Evolutionary conservation across 148 eudicot species (phyloP).

Genomic region (Fagopyrum homotropicum): DNA sequence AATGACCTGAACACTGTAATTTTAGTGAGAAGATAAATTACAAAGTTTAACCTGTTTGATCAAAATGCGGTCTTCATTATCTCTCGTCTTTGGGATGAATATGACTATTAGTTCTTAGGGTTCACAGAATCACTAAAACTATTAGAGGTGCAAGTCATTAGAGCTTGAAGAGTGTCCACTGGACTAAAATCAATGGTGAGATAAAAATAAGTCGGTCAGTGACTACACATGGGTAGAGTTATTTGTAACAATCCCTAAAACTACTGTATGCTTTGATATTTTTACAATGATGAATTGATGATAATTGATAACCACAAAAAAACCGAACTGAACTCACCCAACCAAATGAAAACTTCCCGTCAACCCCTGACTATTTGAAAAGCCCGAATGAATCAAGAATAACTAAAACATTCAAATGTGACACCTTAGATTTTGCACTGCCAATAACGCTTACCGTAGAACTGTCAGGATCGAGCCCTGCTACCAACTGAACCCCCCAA

Average conservation of each 20-base stretch:
- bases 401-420: neutral
- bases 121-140: neutral
- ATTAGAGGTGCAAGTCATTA: neutral
- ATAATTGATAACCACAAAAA: neutral
- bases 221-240: neutral
- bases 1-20: neutral
- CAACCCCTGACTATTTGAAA: neutral
- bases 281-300: neutral
- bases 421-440: neutral
- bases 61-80: neutral
- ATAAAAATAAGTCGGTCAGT: neutral
- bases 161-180: neutral
- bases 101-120: neutral
- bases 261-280: neutral
- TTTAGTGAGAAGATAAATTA: too few species aligned
- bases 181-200: neutral
- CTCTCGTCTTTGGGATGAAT: neutral
- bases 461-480: constrained; percentile 27
- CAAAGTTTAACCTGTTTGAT: neutral
- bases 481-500: constrained; percentile 45
- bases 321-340: neutral
- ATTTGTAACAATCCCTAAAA: neutral
- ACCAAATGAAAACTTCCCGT: neutral
- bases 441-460: neutral
- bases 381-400: neutral